Evolutionary conservation across 192 early-diverging fungal genomes (phyloP).

Genomic region (Umbelopsis isabellina): DNA sequence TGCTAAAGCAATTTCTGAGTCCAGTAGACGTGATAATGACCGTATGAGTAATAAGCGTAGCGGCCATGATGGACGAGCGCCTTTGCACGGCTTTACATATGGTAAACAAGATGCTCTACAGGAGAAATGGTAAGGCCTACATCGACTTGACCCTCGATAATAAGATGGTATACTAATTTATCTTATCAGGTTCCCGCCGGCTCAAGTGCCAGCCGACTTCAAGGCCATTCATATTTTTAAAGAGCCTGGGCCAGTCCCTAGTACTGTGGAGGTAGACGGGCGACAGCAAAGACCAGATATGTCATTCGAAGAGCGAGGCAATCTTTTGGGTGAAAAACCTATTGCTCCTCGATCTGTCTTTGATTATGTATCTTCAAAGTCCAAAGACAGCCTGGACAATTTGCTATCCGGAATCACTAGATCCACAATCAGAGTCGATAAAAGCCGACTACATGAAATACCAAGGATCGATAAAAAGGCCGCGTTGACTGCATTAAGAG

Average conservation of each 20-base stretch:
- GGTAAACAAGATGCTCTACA: constrained; percentile 19
- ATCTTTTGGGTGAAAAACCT: constrained; percentile 71
- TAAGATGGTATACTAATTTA: not conserved
- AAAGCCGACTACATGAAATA: constrained; percentile 38
- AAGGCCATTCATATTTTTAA: constrained; percentile 20
- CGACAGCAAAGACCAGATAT: constrained; percentile 17
- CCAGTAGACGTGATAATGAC: constrained; percentile 10
- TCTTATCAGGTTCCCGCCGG: constrained; percentile 32
- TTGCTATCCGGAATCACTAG: constrained; percentile 49
- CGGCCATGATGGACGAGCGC: constrained; percentile 26
- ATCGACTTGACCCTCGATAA: not conserved
- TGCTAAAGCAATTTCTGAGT: not conserved
- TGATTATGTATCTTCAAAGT: constrained; percentile 63
- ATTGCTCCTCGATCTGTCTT: constrained; percentile 75
- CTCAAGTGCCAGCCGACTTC: constrained; percentile 32
- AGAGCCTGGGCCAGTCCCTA: constrained; percentile 1
- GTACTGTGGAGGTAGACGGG: not conserved
- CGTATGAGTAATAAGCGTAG: constrained; percentile 17
- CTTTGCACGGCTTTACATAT: constrained; percentile 29
- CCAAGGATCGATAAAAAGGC: constrained; percentile 63
- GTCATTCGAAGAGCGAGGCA: constrained; percentile 57
- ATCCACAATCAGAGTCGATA: constrained; percentile 25
- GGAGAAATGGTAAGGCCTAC: constrained; percentile 32
- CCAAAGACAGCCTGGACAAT: constrained; percentile 65
- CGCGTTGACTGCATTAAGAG: constrained; percentile 70